These are phyloP conservation scores for Penicillium coffeae DNA, from an alignment of 495 filamentous ascomycete genomes.

Conservation along the genomic window DNA sequence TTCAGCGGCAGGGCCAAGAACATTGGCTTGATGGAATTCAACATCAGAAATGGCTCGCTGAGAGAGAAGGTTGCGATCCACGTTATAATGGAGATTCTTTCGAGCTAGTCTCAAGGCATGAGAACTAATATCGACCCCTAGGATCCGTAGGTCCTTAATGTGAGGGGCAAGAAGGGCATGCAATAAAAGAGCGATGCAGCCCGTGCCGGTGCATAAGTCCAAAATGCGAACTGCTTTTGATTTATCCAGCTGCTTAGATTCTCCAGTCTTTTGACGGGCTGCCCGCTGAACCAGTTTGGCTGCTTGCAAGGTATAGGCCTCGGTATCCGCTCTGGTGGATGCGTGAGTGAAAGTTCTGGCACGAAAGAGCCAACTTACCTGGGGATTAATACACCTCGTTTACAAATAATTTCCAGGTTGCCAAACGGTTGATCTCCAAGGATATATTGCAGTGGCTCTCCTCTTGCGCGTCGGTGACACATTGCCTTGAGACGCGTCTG, in stretches of 20 bases:
- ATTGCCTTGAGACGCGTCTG: conserved; percentile 39
- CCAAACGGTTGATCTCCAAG: conserved; percentile 89
- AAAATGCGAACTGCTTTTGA: conserved; percentile 53
- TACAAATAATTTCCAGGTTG: conserved; percentile 71
- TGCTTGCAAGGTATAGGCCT: conserved; percentile 59
- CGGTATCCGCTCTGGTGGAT: conserved; percentile 60
- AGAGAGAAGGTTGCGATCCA: conserved; percentile 22
- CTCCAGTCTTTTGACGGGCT: neutral
- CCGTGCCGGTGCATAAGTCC: conserved; percentile 86
- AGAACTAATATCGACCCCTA: conserved; percentile 39
- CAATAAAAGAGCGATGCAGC: conserved; percentile 81
- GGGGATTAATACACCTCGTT: conserved; percentile 77
- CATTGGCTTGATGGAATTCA: conserved; percentile 50
- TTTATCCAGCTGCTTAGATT: neutral
- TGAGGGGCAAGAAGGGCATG: conserved; percentile 47
- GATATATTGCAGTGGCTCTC: conserved; percentile 83
- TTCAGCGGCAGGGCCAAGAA: conserved; percentile 39
- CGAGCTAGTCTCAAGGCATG: conserved; percentile 58
- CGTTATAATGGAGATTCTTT: conserved; percentile 57
- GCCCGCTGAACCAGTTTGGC: conserved; percentile 39
- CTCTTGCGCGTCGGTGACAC: conserved; percentile 55
- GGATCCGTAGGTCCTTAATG: conserved; percentile 27
- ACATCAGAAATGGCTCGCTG: conserved; percentile 34
- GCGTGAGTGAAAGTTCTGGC: neutral
- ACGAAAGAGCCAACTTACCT: too few relatives aligned